Conservation (phyloP, 805 yeast genomes). For the Hanseniaspora jakobsenii region DNA sequence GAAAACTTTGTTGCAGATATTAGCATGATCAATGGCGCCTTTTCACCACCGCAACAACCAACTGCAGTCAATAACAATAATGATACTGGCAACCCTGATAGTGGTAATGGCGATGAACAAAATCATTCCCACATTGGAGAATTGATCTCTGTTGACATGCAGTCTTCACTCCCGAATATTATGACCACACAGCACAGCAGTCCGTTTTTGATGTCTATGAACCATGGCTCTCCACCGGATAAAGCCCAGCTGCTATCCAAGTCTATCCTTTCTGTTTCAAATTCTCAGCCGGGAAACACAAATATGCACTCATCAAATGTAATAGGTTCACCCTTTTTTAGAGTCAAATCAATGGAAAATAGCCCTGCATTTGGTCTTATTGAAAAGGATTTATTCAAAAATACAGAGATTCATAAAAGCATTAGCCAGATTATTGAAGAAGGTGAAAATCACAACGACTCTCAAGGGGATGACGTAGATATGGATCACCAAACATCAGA, state of each 20-base stretch:
- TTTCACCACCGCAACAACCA: too few relatives aligned
- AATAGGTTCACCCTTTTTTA: constrained; percentile 3
- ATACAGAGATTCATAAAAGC: constrained; percentile 1
- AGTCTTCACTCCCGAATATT: not conserved
- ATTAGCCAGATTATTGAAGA: constrained; percentile 17
- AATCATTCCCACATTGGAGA: too few relatives aligned
- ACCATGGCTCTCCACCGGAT: constrained; percentile 12
- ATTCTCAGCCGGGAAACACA: not conserved
- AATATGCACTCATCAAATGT: not conserved
- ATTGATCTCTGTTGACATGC: too few relatives aligned
- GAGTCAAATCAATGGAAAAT: constrained; percentile 2
- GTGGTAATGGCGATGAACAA: too few relatives aligned
- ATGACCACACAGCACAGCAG: constrained; percentile 6
- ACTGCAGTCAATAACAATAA: too few relatives aligned
- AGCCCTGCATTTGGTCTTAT: constrained; percentile 8
- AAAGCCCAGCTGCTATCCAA: not conserved
- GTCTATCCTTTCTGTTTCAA: not conserved
- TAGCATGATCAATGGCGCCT: too few relatives aligned
- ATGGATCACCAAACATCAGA: too few relatives aligned
- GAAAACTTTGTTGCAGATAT: too few relatives aligned
- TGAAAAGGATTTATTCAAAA: constrained; percentile 11
- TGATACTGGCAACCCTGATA: too few relatives aligned
- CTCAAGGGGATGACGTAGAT: too few relatives aligned
- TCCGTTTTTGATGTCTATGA: constrained; percentile 10
- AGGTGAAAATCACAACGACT: too few relatives aligned